Base-by-base conservation (phyloP, 371 early-diverging fungal genomes). In the Nematocida displodere region DNA sequence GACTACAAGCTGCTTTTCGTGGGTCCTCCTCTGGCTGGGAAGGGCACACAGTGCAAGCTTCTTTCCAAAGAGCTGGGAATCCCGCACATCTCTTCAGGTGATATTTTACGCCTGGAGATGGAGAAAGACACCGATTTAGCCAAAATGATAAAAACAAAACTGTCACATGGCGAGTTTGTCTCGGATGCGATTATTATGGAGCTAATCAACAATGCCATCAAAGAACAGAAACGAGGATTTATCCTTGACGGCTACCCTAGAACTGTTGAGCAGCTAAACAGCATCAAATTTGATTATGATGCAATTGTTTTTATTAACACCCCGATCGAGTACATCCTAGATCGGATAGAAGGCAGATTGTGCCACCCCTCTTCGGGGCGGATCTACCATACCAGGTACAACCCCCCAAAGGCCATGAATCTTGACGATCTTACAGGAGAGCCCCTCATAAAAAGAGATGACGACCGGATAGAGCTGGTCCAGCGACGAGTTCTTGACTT, bases 161-260 rank as follows among this genome's bases (percentile, higher is more conserved):
- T 95, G 92, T 93, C 92, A 81, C 13, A 20, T 15, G 99, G 99
- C 58, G 90, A 89, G 62, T 88, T 97, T 58, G 96, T 97, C 59
- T 88, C 89, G 65, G 97, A 99, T 85, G 95, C 94, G 80, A 91
- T 97, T 84, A 91, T 99, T 85, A 92, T 92, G 56, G 88, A 88
- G 80, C 87, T 99, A 86, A 92, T 99, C 85, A 85, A 90, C 83
- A 91, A 92, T 75, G 66, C 89, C 90, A 64, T 95, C 85, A 76
- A 86, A 37, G 90, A 90, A 80, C 94, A 94, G 87, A 87, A 88
- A 84, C 89, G 90, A 78, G 94, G 95, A 81, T 97, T 94, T 86
- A 93, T 99, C 80, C 87, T 99, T n/a, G 99, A 99, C 83, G 99
- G 99, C 46, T 99, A 94, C 89, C 99, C 99, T 65, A 90, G 99